Evolutionary conservation across 1,139 yeast species (phyloP).

Genomic region (Pichia sp.): DNA sequence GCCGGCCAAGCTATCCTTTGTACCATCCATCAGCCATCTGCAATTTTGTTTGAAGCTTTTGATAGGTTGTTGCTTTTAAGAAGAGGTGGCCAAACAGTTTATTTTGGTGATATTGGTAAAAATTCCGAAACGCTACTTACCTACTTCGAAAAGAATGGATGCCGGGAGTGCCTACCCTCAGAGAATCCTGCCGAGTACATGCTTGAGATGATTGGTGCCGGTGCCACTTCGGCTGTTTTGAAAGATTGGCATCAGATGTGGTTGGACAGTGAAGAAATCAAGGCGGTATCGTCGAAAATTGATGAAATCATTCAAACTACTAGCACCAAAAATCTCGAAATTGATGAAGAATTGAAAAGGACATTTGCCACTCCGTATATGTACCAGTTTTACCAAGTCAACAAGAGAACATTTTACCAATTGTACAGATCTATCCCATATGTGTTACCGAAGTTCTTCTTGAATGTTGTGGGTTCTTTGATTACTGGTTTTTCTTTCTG

Average conservation of each 20-base stretch:
- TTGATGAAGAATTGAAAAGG: conserved; percentile 25
- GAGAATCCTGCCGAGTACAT: conserved; percentile 52
- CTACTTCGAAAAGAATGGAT: conserved; percentile 48
- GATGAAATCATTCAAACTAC: conserved; percentile 13
- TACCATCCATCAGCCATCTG: conserved; percentile 53
- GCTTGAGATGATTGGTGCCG: conserved; percentile 51
- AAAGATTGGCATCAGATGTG: conserved; percentile 1
- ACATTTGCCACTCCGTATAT: conserved; percentile 31
- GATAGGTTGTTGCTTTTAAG: conserved; percentile 36
- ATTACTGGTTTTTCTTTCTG: conserved; percentile 49
- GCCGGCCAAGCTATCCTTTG: conserved; percentile 47
- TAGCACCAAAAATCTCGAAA: conserved; percentile 26
- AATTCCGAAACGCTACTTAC: conserved; percentile 37
- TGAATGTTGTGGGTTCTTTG: conserved; percentile 33
- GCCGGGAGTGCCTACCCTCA: conserved; percentile 37
- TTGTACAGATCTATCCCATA: conserved; percentile 44
- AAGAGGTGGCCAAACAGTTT: conserved; percentile 50
- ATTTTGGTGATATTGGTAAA: conserved; percentile 50
- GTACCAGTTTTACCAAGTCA: conserved; percentile 35
- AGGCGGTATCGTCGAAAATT: conserved; percentile 17
- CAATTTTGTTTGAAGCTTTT: conserved; percentile 41
- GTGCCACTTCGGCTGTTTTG: conserved; percentile 38
- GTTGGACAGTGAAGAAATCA: neutral
- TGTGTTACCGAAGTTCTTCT: conserved; percentile 35
- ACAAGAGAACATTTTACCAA: conserved; percentile 34